Evolutionary conservation across 495 filamentous ascomycete genomes (phyloP), one percentile per base, ranked within the genome.

Genomic region (Pyrenula massariospora): DNA sequence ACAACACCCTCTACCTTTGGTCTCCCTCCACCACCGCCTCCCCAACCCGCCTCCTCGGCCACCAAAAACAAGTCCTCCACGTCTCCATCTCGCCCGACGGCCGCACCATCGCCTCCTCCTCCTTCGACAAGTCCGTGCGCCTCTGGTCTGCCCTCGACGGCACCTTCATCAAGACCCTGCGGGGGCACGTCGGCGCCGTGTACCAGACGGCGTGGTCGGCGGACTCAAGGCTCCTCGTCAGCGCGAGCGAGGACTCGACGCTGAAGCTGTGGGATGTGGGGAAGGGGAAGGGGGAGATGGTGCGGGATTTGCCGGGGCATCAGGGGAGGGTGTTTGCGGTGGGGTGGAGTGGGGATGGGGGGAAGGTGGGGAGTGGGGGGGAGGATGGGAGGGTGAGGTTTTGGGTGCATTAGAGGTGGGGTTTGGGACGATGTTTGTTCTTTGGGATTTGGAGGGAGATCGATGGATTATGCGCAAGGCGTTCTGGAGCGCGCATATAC

Each of bases 1-100:
- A 99, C 65, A 93, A 89, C 71, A 97, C 93, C 3, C 93, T 97
- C 77, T 96, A 87, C 64, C 80, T 99, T 52, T 99, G 94, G 94
- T 87, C 94, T 25, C 94, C 94, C 0, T 77, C 81, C 19, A 77
- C 70, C 54, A 87, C 73, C 19, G 96, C 96, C 66, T 91, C 92
- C 3, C 69, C 97, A 11, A 84, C 88, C n/a, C 79, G 93, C 24
- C 77, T 99, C 54, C 68, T 91, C 22, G 94, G 94, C 10, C 94
- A 99, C 66, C 91, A 96, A 65, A 97, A 96, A 67, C 88, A 88
- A 63, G 89, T 99, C 57, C 97, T 96, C 70, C 85, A 96, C 66
- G 90, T 96, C 15, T 86, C 85, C 5, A 96, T 97, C 73, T 96
- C 90, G 0, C 89, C 91, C 0, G 89, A 95, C 62, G 91, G 89